These are phyloP conservation scores for Tylopilus rubrobrunneus DNA, from an alignment of 768 basidiomycete species.

Conservation along the genomic window DNA sequence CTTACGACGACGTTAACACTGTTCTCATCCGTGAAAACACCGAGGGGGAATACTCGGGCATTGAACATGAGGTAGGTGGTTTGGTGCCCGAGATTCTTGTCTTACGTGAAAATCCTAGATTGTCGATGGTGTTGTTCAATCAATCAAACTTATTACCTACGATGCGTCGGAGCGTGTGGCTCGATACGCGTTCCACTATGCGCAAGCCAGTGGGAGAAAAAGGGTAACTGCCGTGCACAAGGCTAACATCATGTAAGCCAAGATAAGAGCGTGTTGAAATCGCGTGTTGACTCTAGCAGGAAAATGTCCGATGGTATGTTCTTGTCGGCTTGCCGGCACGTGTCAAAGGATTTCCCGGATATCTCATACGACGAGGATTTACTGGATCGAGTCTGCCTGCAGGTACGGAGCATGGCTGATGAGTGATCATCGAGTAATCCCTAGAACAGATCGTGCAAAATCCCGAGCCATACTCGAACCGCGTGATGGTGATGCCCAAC, in stretches of 20 bases:
- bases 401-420: constrained; percentile 44
- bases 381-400: constrained; percentile 92
- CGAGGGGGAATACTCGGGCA: constrained; percentile 99
- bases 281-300: constrained; percentile 44
- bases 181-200: constrained; percentile 97
- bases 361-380: constrained; percentile 96
- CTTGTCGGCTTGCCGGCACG: constrained; percentile 92
- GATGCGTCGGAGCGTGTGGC: constrained; percentile 98
- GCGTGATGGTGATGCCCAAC: constrained; percentile 99
- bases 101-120: constrained; percentile 46
- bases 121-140: constrained; percentile 97
- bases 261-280: neutral
- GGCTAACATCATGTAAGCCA: constrained; percentile 93
- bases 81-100: constrained; percentile 1
- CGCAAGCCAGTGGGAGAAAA: constrained; percentile 79
- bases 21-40: constrained; percentile 99
- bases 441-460: constrained; percentile 76
- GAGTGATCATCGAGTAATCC: neutral
- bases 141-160: constrained; percentile 99
- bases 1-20: constrained; percentile 97
- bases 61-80: constrained; percentile 86
- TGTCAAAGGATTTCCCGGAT: constrained; percentile 92
- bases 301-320: constrained; percentile 99
- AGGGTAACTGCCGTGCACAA: constrained; percentile 99
- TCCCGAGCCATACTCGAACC: constrained; percentile 88